Evolutionary conservation across 257 asterid genomes (phyloP), one percentile per base, ranked within the genome.

Genomic region (Plantago ovata): DNA sequence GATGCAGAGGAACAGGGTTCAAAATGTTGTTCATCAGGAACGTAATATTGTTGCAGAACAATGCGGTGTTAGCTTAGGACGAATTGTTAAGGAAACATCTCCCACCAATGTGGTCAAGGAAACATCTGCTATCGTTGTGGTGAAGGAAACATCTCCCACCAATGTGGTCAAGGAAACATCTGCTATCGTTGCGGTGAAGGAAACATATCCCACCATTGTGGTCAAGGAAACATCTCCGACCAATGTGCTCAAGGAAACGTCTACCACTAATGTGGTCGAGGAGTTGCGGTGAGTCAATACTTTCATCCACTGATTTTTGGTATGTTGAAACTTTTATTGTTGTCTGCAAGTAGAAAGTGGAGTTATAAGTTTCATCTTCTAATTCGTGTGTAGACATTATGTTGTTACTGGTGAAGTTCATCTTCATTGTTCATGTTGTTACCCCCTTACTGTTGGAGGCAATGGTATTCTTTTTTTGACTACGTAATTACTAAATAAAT

Each of bases 1-100:
- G 66, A 56, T 54, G 48, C 83, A 91, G 98, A 83, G 78, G 67
- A 71, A 70, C 67, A 67, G 72, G 65, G 76, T 70, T 68, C 79
- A 64, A 48, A 69, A 75, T 59, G 66, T 70, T 59, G 66, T 70
- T 72, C 78, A 63, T 61, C 80, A 64, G 59, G 82, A 61, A 45
- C 55, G 38, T 6, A 51, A 24, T 32, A 39, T 70, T 49, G 55
- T 73, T 62, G 72, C 66, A 18, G 86, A 85, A 60, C 79, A 73
- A n/a, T n/a, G n/a, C n/a, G n/a, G n/a, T n/a, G n/a, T n/a, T n/a
- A n/a, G n/a, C n/a, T n/a, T n/a, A n/a, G n/a, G n/a, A n/a, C n/a
- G n/a, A 44, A 46, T 69, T 16, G 66, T 69, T 66, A n/a, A 62
- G n/a, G 89, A 78, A 61, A 64, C 75, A 33, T 72, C 68, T 3